phyloP scores from a whole-genome alignment of 305 asterid species.

The Solanum hybrid region DNA sequence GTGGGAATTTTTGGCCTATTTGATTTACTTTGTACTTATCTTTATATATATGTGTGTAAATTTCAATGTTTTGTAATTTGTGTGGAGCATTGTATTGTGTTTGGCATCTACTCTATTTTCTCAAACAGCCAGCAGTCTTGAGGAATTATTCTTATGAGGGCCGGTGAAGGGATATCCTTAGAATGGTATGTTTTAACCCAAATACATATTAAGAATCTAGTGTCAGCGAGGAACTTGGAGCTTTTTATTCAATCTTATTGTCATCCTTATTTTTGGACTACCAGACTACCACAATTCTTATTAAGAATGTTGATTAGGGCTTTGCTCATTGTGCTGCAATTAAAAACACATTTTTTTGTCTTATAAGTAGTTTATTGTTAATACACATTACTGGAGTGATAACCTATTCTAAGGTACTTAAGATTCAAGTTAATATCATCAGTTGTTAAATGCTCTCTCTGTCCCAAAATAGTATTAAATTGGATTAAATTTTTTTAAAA shows the following conservation, averaged over 20 bases:
- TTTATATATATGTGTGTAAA: background rate
- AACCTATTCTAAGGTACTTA: background rate
- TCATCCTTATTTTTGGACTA: background rate
- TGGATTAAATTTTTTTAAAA: too few relatives aligned
- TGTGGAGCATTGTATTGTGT: background rate
- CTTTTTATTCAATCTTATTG: background rate
- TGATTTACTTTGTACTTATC: background rate
- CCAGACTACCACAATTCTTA: background rate
- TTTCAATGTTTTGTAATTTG: background rate
- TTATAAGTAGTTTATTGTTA: background rate
- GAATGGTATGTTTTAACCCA: background rate
- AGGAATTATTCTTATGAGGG: too few relatives aligned
- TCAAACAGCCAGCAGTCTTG: background rate
- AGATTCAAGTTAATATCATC: slow-evolving; percentile 15
- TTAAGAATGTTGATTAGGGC: background rate
- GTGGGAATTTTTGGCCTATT: background rate
- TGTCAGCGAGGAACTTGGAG: background rate
- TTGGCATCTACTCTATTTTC: background rate
- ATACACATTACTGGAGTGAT: background rate
- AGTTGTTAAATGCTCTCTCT: background rate
- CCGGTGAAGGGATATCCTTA: background rate
- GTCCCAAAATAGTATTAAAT: background rate
- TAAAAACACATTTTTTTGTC: background rate
- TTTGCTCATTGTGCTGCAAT: background rate
- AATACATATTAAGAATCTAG: background rate